Conservation (phyloP, 73 alveolate species). For the Durusdinium trenchii region DNA sequence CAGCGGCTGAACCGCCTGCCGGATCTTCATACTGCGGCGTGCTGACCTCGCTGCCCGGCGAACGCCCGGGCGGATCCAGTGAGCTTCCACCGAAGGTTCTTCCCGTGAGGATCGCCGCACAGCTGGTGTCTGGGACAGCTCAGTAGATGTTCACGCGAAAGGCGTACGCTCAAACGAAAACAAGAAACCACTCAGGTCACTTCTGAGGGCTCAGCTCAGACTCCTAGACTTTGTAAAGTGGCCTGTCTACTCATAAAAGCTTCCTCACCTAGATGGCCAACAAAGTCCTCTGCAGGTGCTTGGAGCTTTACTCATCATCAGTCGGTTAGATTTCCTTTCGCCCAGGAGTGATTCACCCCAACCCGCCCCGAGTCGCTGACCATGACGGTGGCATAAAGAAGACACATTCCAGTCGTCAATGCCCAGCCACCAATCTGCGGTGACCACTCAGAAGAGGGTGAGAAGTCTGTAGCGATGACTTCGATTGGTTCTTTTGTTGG, state of each 20-base stretch:
- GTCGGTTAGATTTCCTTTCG: neutral
- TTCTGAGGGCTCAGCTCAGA: too few relatives aligned
- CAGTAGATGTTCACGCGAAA: too few relatives aligned
- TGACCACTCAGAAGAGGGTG: too few relatives aligned
- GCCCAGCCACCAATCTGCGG: conserved; percentile 58
- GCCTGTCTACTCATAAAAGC: too few relatives aligned
- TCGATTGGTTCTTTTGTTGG: too few relatives aligned
- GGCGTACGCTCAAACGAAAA: too few relatives aligned
- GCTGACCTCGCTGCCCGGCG: neutral
- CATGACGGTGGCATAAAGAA: conserved; percentile 23
- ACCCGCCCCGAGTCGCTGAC: neutral
- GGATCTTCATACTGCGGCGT: conserved; percentile 18
- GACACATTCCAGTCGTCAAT: neutral
- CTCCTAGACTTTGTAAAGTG: too few relatives aligned
- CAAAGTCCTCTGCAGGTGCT: neutral
- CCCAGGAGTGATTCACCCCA: neutral
- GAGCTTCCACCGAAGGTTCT: neutral
- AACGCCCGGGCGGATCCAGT: neutral
- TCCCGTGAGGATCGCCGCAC: too few relatives aligned
- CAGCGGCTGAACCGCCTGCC: neutral
- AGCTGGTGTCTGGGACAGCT: too few relatives aligned
- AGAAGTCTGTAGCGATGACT: too few relatives aligned
- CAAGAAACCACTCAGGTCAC: too few relatives aligned
- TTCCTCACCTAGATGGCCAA: neutral
- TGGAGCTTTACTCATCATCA: neutral